Conservation (phyloP, 2,329 filamentous ascomycete genomes). For the Sarocladiaceae sp. region DNA sequence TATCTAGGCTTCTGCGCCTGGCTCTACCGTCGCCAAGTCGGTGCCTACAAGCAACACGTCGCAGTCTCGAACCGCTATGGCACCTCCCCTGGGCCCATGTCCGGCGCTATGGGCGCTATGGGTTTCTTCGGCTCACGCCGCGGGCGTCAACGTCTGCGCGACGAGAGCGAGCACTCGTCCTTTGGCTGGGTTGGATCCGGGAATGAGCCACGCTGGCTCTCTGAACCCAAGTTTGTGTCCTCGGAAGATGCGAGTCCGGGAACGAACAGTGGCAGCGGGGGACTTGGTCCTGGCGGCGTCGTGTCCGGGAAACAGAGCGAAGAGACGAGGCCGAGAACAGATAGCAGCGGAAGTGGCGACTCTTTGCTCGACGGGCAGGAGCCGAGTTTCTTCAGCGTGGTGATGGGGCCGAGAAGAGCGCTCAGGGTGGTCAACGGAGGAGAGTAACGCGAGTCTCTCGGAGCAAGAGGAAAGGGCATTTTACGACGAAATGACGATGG, state of each 20-base stretch:
- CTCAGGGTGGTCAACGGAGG: slow-evolving; percentile 59
- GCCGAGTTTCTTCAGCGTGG: slow-evolving; percentile 64
- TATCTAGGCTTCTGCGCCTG: slow-evolving; percentile 68
- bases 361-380: slow-evolving; percentile 57
- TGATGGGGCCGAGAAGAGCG: slow-evolving; percentile 62
- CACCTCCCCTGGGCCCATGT: slow-evolving; percentile 32
- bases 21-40: slow-evolving; percentile 65
- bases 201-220: slow-evolving; percentile 14
- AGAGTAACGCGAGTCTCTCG: slow-evolving; percentile 20
- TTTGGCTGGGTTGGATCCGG: slow-evolving; percentile 27
- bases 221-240: slow-evolving; percentile 24
- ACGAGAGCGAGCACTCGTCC: slow-evolving; percentile 11
- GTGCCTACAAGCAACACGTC: slow-evolving; percentile 64
- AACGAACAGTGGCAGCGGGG: slow-evolving; percentile 14
- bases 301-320: slow-evolving; percentile 17
- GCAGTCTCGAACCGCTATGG: slow-evolving; percentile 55
- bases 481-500: not conserved
- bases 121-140: slow-evolving; percentile 18
- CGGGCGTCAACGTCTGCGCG: slow-evolving; percentile 13
- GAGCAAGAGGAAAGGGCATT: no score
- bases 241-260: slow-evolving; percentile 16
- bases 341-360: slow-evolving; percentile 28
- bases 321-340: slow-evolving; percentile 19
- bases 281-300: slow-evolving; percentile 12
- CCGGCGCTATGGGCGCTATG: slow-evolving; percentile 16